Evolutionary conservation across 2,329 filamentous ascomycete species (phyloP), one percentile per base, ranked within the genome.

Genomic region (Epichloe brachyelytri): DNA sequence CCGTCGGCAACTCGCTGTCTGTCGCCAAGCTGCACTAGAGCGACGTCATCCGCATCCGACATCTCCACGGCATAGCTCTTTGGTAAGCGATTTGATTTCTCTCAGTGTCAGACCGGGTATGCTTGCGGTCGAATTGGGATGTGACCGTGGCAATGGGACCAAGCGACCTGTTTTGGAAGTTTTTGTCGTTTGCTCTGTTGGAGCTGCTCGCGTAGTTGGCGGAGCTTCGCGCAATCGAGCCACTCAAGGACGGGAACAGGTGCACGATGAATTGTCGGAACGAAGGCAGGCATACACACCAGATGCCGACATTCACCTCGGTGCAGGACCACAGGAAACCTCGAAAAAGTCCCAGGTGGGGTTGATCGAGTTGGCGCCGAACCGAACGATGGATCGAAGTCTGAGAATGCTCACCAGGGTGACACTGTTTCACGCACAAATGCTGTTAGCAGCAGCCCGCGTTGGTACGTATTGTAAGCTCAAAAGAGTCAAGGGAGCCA

Each of bases 251-350:
- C 4, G 54, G 50, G 39, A 54, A 54, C 17, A 54, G 36, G n/a
- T 45, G 44, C 1, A 51, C 46, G 8, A 63, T 45, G 3, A 64
- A 49, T 30, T 30, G 26, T 30, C 26, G 26, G 26, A 30, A 30
- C 26, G 26, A 30, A 30, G 26, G 26, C 10, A 30, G 63, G 62
- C 50, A 65, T 44, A 48, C 61, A 63, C 12, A 51, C 44, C 45
- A 48, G 30, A 53, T 51, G 30, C 48, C 51, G 6, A 53, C 45
- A 14, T 53, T 53, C 26, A 63, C 55, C 53, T 65, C 63, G 17
- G 63, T 49, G 6, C 51, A 55, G 5, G 60, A 62, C 63, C 61
- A 65, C 38, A 57, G n/a, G 52, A 51, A 6, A 60, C 51, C 17
- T 55, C 55, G 43, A 56, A 56, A 6, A 56, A 59, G 26, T 60